Evolutionary conservation across 2,329 filamentous ascomycete species (phyloP).

Genomic region (Hyphodiscus sp.): DNA sequence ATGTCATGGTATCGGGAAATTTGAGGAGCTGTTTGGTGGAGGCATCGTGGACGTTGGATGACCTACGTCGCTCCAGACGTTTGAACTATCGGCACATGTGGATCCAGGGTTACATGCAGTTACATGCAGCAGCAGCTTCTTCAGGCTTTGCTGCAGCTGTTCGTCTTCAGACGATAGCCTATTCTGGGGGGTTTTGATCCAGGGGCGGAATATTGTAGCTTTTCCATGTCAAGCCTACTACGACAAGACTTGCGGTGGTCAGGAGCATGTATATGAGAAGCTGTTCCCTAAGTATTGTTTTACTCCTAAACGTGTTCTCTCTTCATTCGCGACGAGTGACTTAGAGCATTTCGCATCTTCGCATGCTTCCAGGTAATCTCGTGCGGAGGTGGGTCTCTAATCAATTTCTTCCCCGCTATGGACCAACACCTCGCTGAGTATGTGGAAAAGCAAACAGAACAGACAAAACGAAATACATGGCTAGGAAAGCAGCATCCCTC

Average conservation of each 20-base stretch:
- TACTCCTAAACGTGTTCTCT: no score
- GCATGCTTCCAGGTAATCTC: neutral
- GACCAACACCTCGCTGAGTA: neutral
- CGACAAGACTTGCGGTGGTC: constrained; percentile 11
- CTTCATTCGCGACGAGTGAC: neutral
- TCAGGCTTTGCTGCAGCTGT: neutral
- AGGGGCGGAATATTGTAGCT: constrained; percentile 2
- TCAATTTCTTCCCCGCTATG: neutral
- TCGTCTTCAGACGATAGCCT: neutral
- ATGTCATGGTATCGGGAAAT: neutral
- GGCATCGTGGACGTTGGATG: no score
- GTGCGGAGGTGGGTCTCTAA: neutral
- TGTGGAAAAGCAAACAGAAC: neutral
- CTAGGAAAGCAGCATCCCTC: neutral
- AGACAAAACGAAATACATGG: neutral
- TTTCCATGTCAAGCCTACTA: neutral
- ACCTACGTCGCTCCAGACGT: no score
- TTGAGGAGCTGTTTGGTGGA: neutral
- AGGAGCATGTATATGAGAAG: neutral
- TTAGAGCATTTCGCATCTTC: neutral
- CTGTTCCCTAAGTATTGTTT: no score
- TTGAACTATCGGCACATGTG: no score
- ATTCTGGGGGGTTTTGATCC: neutral
- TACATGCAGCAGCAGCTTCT: neutral
- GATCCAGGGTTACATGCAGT: neutral